Evolutionary conservation across 106 monocot species (phyloP).

Genomic region (Chionographis japonica): DNA sequence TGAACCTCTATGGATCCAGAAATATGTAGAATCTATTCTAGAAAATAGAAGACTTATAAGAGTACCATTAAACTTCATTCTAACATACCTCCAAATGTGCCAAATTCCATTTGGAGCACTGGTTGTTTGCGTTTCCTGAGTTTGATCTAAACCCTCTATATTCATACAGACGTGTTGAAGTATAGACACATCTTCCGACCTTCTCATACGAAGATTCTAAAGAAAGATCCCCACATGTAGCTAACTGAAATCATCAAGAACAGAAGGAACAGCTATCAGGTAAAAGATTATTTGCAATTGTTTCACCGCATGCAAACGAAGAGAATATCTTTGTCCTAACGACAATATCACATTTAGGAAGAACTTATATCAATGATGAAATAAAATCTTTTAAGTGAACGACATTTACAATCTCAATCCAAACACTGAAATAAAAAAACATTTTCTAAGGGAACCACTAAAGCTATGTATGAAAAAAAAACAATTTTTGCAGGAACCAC

Average conservation of each 20-base stretch:
- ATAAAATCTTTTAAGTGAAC: too few species aligned
- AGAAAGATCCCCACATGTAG: constrained; percentile 56
- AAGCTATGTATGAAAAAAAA: too few species aligned
- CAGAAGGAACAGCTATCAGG: constrained; percentile 1
- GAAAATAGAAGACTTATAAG: background rate
- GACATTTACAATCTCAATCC: too few species aligned
- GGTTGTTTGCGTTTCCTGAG: constrained; percentile 5
- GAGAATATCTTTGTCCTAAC: too few species aligned
- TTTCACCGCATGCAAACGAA: too few species aligned
- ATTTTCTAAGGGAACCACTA: too few species aligned
- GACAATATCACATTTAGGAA: background rate
- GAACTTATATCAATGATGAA: background rate
- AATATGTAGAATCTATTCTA: background rate
- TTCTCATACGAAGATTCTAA: constrained; percentile 89
- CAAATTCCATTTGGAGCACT: constrained; percentile 43
- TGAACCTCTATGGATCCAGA: too few species aligned
- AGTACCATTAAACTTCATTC: background rate
- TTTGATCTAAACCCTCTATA: constrained; percentile 20
- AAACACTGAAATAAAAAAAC: background rate
- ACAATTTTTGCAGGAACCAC: too few species aligned
- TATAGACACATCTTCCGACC: constrained; percentile 69
- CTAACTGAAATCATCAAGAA: constrained; percentile 37
- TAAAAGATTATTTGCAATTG: background rate
- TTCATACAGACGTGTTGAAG: constrained; percentile 65
- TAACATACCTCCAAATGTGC: constrained; percentile 46